Evolutionary conservation across 2,329 filamentous ascomycete genomes (phyloP), one percentile per base, ranked within the genome.

Genomic region (Ceratocystis cacaofunesta): DNA sequence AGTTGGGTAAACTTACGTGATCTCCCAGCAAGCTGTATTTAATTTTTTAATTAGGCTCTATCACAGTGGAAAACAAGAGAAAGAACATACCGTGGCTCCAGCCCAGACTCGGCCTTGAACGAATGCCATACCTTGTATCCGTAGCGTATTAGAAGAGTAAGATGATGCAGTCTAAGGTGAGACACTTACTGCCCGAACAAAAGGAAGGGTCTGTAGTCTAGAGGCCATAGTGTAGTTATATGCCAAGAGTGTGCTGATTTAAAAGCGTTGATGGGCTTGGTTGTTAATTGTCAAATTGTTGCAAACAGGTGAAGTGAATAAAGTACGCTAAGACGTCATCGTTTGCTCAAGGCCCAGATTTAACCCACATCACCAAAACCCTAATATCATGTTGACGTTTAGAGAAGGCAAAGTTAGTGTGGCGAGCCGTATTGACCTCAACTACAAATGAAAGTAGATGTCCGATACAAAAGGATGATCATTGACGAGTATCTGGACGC

Each of bases 71-170:
- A 22, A 52, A 8, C 15, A 58, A 15, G 1, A 32, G 28, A 17
- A 25, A 5, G 25, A 28, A 72, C 76, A 71, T 73, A 95, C 92
- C 89, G 88, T 73, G 90, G 90, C 75, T 96, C 92, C 22, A 97
- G 77, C 5, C 92, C 92, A 4, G 91, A 96, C 69, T 90, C 88
- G 69, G 83, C 82, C 77, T 89, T 84, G 75, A 96, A 96, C 1
- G 89, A 92, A 73, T 88, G 87, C 79, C 90, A 82, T 60, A 95
- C 90, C 90, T 94, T 67, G 8, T 28, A 10, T n/a, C 44, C 36
- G 36, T 36, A 5, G 8, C 3, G 25, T 17, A 15, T 19, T 19
- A n/a, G 46, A 8, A 32, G 25, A 7, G 62, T 19, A 28, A 3
- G 8, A 30, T n/a, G 15, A n/a, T 15, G 5, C 5, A 19, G 10